Conservation (phyloP, 2,329 filamentous ascomycete species). For the Coniochaeta sp. region DNA sequence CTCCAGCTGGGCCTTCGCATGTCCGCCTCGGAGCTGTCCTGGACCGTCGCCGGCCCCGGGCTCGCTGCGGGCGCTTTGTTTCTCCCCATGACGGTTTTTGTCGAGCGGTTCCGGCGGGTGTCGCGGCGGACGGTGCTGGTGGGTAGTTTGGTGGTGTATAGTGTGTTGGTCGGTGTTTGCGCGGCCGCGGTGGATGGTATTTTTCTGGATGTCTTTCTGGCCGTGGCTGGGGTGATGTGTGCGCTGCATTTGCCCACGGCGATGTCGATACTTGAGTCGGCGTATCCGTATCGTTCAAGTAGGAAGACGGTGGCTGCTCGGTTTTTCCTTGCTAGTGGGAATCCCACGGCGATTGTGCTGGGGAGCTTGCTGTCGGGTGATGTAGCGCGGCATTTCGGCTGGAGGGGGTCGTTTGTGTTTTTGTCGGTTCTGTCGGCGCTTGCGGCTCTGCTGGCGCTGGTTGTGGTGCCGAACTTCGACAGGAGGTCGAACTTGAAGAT, state of each 20-base stretch:
- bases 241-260: not conserved
- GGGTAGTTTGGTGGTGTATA: not conserved
- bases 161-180: not conserved
- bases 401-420: not conserved
- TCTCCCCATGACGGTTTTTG: not conserved
- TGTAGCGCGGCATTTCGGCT: not conserved
- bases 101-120: not conserved
- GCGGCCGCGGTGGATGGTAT: not conserved
- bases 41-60: not conserved
- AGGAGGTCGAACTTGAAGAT: not conserved
- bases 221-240: not conserved
- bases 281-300: not conserved
- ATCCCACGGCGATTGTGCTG: not conserved
- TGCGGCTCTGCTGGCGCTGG: not conserved
- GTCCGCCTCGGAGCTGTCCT: not conserved
- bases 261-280: not conserved
- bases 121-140: not conserved
- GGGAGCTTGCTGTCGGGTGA: not conserved
- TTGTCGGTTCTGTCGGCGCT: not conserved
- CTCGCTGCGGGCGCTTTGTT: not conserved
- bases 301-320: not conserved
- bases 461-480: not conserved
- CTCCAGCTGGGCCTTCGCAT: not conserved
- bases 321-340: not conserved
- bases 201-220: not conserved